Evolutionary conservation across 176 grass and related monocot species (phyloP).

Genomic region (Oryza officinalis): DNA sequence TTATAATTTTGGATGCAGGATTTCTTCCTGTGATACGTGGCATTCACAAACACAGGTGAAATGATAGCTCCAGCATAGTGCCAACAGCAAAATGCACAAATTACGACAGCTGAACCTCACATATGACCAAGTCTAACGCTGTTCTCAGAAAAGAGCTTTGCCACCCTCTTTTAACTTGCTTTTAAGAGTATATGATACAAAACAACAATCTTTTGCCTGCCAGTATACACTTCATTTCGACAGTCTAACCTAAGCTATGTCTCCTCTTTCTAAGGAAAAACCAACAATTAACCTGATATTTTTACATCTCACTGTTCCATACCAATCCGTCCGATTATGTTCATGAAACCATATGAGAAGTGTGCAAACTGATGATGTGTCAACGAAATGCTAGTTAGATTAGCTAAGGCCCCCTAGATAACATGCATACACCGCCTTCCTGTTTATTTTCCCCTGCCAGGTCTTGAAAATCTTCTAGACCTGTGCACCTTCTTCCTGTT

Average conservation of each 20-base stretch:
- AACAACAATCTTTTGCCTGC: not conserved
- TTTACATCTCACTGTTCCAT: slow-evolving; percentile 10
- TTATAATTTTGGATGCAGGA: not conserved
- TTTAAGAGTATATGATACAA: slow-evolving; percentile 8
- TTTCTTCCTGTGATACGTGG: not conserved
- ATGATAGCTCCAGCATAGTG: not conserved
- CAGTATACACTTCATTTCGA: slow-evolving; percentile 25
- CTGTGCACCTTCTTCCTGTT: not conserved
- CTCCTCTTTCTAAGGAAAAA: not conserved
- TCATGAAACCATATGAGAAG: not conserved
- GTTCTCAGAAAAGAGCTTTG: not conserved
- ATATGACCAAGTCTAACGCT: not conserved
- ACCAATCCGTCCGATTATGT: not conserved
- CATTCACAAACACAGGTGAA: not conserved
- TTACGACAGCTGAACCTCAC: not conserved
- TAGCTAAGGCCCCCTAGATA: slow-evolving; percentile 2
- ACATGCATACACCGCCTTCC: not conserved
- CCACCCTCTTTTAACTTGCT: not conserved
- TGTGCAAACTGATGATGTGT: slow-evolving; percentile 36
- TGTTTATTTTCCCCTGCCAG: slow-evolving; percentile 7
- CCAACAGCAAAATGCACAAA: not conserved
- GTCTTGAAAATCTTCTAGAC: slow-evolving; percentile 49
- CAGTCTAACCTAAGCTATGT: not conserved
- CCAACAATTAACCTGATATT: not conserved
- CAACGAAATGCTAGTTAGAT: slow-evolving; percentile 32